A percentile compares a stretch with the other conserved stretches of the same genome.
Evolutionary conservation across 2,329 filamentous ascomycete genomes (phyloP).

Genomic region (Phyllosticta citrichinensis): DNA sequence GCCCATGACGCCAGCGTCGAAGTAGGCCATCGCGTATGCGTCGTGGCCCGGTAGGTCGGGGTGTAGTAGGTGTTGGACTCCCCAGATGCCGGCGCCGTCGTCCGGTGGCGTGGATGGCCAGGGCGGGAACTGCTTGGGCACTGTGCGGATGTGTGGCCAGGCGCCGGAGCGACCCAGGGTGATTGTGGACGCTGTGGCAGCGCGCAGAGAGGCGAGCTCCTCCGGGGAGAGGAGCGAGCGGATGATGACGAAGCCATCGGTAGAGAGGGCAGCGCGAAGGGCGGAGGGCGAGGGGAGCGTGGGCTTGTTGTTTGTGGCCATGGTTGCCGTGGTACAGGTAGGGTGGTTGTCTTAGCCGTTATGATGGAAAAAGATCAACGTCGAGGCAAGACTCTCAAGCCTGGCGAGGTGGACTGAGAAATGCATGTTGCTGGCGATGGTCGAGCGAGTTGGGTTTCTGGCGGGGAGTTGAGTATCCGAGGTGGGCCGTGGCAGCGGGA

Average conservation of each 20-base stretch:
- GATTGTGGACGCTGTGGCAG: conserved; percentile 49
- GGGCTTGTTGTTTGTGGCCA: conserved; percentile 6
- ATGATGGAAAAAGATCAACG: background rate
- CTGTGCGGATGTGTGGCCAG: conserved; percentile 75
- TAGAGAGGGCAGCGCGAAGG: conserved; percentile 48
- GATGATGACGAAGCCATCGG: conserved; percentile 68
- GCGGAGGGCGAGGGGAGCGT: conserved; percentile 19
- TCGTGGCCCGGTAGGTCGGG: conserved; percentile 54
- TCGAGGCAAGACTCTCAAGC: background rate
- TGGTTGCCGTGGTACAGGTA: background rate
- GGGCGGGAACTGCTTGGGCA: conserved; percentile 85
- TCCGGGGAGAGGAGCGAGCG: conserved; percentile 50
- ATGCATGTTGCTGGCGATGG: background rate
- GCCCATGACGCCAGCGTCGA: conserved; percentile 41
- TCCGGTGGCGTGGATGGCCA: conserved; percentile 50
- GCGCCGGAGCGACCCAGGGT: conserved; percentile 54
- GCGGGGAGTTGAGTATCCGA: background rate
- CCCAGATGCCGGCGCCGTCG: conserved; percentile 63
- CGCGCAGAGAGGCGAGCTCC: conserved; percentile 50
- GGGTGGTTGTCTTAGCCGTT: background rate
- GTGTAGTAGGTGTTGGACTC: conserved; percentile 75
- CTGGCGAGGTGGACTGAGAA: background rate
- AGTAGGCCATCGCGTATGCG: conserved; percentile 61
- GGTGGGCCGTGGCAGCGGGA: background rate
- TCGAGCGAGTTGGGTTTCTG: background rate